phyloP scores from a whole-genome alignment of 2,329 filamentous ascomycete genomes.

The Penicillium sp. region DNA sequence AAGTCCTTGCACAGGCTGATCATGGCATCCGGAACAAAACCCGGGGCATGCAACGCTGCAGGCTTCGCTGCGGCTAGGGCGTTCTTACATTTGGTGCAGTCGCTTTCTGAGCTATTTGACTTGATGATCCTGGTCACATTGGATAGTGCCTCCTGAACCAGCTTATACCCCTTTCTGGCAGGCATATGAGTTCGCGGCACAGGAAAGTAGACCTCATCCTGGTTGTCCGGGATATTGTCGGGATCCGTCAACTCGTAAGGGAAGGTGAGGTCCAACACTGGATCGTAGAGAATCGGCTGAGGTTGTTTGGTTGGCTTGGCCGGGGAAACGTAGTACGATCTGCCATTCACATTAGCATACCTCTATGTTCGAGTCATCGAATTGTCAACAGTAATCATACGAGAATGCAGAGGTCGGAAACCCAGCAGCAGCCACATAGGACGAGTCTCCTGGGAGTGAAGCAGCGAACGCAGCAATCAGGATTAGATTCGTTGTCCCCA shows the following conservation, averaged over 20 bases:
- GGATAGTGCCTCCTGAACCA: slow-evolving; percentile 43
- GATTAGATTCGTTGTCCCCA: background rate
- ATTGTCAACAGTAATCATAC: slow-evolving; percentile 18
- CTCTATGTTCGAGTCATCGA: background rate
- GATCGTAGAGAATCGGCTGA: slow-evolving; percentile 55
- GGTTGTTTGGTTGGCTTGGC: slow-evolving; percentile 49
- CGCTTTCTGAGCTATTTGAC: slow-evolving; percentile 35
- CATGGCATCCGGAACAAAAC: slow-evolving; percentile 51
- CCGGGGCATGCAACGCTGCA: slow-evolving; percentile 51
- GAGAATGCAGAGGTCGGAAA: slow-evolving; percentile 53
- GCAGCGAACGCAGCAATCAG: background rate
- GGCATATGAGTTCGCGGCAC: slow-evolving; percentile 47
- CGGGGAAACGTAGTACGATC: slow-evolving; percentile 47
- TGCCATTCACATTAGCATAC: slow-evolving; percentile 13
- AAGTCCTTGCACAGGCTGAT: slow-evolving; percentile 51
- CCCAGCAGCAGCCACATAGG: slow-evolving; percentile 38
- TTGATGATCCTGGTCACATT: slow-evolving; percentile 49
- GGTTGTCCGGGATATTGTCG: slow-evolving; percentile 49
- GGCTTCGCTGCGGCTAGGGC: slow-evolving; percentile 51
- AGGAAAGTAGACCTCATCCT: slow-evolving; percentile 53
- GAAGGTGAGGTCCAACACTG: slow-evolving; percentile 54
- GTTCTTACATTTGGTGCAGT: slow-evolving; percentile 55
- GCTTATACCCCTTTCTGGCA: slow-evolving; percentile 35
- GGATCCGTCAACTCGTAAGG: slow-evolving; percentile 56
- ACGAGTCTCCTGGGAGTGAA: slow-evolving; percentile 22